Base-by-base conservation (phyloP, 2,329 filamentous ascomycete genomes). In the Aquanectria penicillioides region DNA sequence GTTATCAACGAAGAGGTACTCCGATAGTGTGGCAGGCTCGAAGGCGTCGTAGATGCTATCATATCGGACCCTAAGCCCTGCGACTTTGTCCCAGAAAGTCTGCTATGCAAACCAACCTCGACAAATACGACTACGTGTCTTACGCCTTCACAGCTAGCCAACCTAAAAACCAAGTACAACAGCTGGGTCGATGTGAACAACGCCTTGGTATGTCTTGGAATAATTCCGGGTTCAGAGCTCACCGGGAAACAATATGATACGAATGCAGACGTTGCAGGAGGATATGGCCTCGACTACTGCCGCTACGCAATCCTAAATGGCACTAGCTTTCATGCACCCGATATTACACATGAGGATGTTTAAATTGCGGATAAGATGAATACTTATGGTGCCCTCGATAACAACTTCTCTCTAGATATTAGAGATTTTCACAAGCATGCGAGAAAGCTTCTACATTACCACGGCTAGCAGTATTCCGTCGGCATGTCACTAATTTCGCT, bases 161-260 rank as follows among this genome's bases (percentile, higher is more conserved):
- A 46, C 12, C 26, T 46, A 2, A 46, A 46, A 18, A 46, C 41
- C 4, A 46, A 46, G 23, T 46, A 46, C 7, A n/a, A 29, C 10
- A 28, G 17, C 22, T 46, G 26, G 41, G 28, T 23, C 15, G 41
- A 46, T 8, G 41, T 31, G 26, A 46, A 46, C 26, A 46, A 46
- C 18, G 33, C 41, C 1, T 31, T 46, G 17, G 41, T 46, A 33
- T 46, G 29, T n/a, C 26, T 20, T 1, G 26, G 41, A 4, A 46
- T 46, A 4, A 12, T 46, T 3, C 41, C 41, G 0, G 28, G 26
- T 5, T 46, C 41, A 9, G 28, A 46, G 28, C 18, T 46, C 2
- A 46, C 41, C 11, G 41, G 41, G 33, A 33, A 31, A 2, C 41
- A 46, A 46, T 46, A 46, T 13, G 22, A 46, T 13, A 46, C 41